Conservation (phyloP, 1,139 yeast genomes). For the Pichia sp. region DNA sequence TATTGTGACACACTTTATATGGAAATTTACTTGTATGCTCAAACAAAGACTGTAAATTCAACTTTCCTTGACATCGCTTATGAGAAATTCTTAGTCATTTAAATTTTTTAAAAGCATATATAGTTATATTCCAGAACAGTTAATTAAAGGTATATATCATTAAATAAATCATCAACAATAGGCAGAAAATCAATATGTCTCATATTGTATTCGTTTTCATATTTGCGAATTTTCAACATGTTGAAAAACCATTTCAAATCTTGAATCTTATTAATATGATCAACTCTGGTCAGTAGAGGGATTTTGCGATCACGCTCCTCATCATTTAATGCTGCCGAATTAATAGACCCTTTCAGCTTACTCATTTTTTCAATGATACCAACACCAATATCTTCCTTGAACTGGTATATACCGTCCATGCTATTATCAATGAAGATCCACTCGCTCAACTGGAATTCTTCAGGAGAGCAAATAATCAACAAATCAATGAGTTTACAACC, state of each 20-base stretch:
- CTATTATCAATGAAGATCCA: conserved; percentile 81
- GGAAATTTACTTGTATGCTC: too few relatives aligned
- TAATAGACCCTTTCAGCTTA: not conserved
- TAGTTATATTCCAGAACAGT: too few relatives aligned
- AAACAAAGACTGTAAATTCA: too few relatives aligned
- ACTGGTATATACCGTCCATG: conserved; percentile 43
- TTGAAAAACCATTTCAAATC: conserved; percentile 55
- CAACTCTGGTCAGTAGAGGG: conserved; percentile 45
- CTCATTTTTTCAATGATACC: conserved; percentile 45
- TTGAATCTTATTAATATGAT: conserved; percentile 35
- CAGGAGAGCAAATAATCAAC: conserved; percentile 55
- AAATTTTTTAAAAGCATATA: too few relatives aligned
- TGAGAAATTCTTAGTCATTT: too few relatives aligned
- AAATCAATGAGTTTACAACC: conserved; percentile 77
- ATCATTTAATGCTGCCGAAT: not conserved
- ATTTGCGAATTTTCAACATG: conserved; percentile 60
- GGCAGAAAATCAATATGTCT: conserved; percentile 37
- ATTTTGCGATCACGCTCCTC: conserved; percentile 11
- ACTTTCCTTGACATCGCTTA: too few relatives aligned
- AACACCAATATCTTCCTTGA: conserved; percentile 23
- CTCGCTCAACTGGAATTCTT: conserved; percentile 73
- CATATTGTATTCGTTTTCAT: conserved; percentile 63
- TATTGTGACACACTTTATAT: too few relatives aligned
- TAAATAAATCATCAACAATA: conserved; percentile 46
- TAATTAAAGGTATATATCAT: conserved; percentile 38